Base-by-base conservation (phyloP, 805 yeast species). In the Kuraishia floccosa region DNA sequence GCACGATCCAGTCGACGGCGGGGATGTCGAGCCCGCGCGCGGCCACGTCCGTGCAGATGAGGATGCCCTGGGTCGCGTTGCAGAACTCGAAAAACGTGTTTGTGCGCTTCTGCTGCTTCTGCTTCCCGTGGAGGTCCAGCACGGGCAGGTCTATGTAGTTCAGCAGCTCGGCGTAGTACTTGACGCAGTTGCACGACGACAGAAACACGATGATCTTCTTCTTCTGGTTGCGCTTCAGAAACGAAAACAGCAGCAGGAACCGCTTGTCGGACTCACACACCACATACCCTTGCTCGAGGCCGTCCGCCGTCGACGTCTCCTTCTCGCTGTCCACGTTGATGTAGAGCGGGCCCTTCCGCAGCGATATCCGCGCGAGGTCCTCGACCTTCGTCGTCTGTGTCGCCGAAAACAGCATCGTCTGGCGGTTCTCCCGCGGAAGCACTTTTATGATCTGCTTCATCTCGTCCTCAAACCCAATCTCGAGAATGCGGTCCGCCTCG, bases 21-120 rank as follows among this genome's bases (percentile, higher is more conserved):
- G 99, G 99, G 44, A 91, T 91, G 64, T 91, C 99, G 42, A 91
- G 72, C 16, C 99, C 99, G 68, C 99, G 78, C 15, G 99, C 98
- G 20, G 98, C 99, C 43, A 91, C 98, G 58, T 91, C 98, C 1
- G 99, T 91, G 62, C 97, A 91, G 33, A 91, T 68, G 46, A 91
- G 59, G 27, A 83, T 87, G 29, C 98, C 98, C 50, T 78, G 83
- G 46, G 80, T 86, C 36, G 98, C 97, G 48, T 91, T 91, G 65
- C 97, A 85, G 58, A 91, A 91, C 62, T 91, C 98, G 53, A 89
- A 89, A 54, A 91, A 91, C 5, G 99, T 91, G 58, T 91, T 91
- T 31, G 98, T 91, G 55, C 99, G 75, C 68, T 91, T 91, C 56
- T 89, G 96, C 62, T 91, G 99, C 57, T 91, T 91, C 64, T 91